These are phyloP conservation scores for Ophiocordyceps camponoti-saundersi DNA, from an alignment of 2,329 filamentous ascomycete genomes.

Conservation along the genomic window DNA sequence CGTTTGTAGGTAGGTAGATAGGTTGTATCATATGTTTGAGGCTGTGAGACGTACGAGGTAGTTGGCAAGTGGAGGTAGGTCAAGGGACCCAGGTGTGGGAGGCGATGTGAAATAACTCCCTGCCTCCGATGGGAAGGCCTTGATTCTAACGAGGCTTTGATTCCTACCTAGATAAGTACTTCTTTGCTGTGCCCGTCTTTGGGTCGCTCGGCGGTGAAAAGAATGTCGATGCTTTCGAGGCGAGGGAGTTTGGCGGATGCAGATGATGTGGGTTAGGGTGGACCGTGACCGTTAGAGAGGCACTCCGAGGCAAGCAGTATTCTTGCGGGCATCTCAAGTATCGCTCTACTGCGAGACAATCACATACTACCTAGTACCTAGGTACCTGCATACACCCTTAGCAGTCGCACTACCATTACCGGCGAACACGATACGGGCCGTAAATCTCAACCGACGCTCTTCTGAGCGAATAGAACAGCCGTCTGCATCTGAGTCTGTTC, in stretches of 20 bases:
- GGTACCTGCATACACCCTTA: not conserved
- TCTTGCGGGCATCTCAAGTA: not conserved
- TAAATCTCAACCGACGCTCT: not conserved
- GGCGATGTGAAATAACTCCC: too few species aligned
- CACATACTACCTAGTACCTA: too few species aligned
- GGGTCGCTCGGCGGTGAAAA: not conserved
- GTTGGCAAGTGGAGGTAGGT: too few species aligned
- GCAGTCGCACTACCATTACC: too few species aligned
- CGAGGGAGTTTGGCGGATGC: not conserved
- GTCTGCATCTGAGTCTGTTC: not conserved
- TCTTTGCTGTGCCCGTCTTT: not conserved
- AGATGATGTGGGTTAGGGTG: not conserved
- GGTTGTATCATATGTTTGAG: too few species aligned
- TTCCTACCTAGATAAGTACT: too few species aligned
- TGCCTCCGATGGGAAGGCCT: too few species aligned
- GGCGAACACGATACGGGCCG: not conserved
- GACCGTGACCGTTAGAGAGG: not conserved
- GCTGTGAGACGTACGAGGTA: too few species aligned
- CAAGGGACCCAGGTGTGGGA: too few species aligned
- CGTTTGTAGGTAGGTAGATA: not conserved
- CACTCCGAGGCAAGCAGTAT: not conserved
- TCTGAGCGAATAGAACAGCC: not conserved
- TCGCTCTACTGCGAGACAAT: not conserved
- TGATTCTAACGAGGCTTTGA: too few species aligned
- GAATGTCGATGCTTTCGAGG: not conserved